Percentiles rank a stretch among this genome's conserved stretches.
Conservation (phyloP, 352 stramenopile species). For the Globisporangium parvum region DNA sequence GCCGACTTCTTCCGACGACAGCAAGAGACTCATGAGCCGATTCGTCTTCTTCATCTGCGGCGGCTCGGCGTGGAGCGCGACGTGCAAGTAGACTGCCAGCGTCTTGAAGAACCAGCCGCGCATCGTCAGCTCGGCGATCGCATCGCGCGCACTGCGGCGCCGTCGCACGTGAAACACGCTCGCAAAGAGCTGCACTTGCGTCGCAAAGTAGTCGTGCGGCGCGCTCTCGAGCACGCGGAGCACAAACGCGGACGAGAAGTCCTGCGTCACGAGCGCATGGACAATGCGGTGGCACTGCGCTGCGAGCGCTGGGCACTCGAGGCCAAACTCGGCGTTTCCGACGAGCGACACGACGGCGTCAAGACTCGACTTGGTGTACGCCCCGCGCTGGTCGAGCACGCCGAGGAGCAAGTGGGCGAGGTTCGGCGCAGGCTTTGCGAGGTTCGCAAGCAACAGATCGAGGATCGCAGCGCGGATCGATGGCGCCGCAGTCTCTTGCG, state of each 20-base stretch:
- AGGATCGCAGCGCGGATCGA: constrained; percentile 66
- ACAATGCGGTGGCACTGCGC: constrained; percentile 65
- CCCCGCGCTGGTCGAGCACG: constrained; percentile 32
- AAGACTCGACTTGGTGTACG: constrained; percentile 49
- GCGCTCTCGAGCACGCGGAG: constrained; percentile 52
- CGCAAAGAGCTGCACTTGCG: constrained; percentile 59
- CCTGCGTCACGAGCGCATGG: constrained; percentile 53
- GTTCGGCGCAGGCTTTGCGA: constrained; percentile 71
- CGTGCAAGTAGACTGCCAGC: constrained; percentile 72
- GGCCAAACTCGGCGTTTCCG: constrained; percentile 58
- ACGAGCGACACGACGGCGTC: constrained; percentile 71
- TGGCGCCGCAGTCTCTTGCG: constrained; percentile 25
- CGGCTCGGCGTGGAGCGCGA: constrained; percentile 58
- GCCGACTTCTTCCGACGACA: constrained; percentile 30
- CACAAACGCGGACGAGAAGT: constrained; percentile 54
- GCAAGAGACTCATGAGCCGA: constrained; percentile 44
- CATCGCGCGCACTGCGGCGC: constrained; percentile 27
- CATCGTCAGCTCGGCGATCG: constrained; percentile 64
- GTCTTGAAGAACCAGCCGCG: constrained; percentile 82
- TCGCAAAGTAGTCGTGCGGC: constrained; percentile 60
- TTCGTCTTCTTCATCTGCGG: constrained; percentile 69
- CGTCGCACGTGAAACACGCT: constrained; percentile 35
- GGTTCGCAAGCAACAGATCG: constrained; percentile 73
- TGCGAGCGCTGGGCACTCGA: constrained; percentile 56
- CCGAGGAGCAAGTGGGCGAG: constrained; percentile 67